A percentile compares a stretch with the other conserved stretches of the same genome.
phyloP scores from a whole-genome alignment of 768 basidiomycete genomes.

The Termitomyces sp. region DNA sequence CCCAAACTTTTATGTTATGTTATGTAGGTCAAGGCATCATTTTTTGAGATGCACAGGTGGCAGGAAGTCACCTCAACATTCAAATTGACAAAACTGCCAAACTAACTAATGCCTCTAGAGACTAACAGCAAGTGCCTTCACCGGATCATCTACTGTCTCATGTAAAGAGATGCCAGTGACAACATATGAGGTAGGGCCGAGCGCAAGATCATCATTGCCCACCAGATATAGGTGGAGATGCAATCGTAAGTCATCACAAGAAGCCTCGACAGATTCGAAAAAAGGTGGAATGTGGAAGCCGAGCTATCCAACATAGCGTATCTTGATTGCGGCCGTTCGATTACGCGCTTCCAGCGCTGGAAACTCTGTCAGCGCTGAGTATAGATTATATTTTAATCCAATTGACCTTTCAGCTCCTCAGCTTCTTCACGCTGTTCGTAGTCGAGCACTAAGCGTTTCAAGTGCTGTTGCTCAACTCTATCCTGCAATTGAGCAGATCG shows the following conservation, averaged over 20 bases:
- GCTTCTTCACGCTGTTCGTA: constrained; percentile 89
- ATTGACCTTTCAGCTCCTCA: constrained; percentile 71
- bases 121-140: not conserved
- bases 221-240: not conserved
- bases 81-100: not conserved
- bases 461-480: constrained; percentile 93
- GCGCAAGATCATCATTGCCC: not conserved
- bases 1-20: too few relatives aligned
- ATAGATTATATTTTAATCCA: not conserved
- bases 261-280: constrained; percentile 1
- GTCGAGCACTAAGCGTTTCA: constrained; percentile 91
- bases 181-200: not conserved
- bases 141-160: constrained; percentile 25
- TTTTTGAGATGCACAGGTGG: too few relatives aligned
- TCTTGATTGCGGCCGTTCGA: constrained; percentile 67
- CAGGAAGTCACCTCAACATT: not conserved
- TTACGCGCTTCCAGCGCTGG: constrained; percentile 68
- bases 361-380: not conserved
- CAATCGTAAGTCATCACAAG: not conserved
- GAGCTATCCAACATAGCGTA: constrained; percentile 64
- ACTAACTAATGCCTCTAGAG: not conserved
- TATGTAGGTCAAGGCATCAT: too few relatives aligned
- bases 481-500: constrained; percentile 90
- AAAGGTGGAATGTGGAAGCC: not conserved
- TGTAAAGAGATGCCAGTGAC: not conserved